phyloP scores from a whole-genome alignment of 1,139 yeast species.

The Taphrina flavorubra region DNA sequence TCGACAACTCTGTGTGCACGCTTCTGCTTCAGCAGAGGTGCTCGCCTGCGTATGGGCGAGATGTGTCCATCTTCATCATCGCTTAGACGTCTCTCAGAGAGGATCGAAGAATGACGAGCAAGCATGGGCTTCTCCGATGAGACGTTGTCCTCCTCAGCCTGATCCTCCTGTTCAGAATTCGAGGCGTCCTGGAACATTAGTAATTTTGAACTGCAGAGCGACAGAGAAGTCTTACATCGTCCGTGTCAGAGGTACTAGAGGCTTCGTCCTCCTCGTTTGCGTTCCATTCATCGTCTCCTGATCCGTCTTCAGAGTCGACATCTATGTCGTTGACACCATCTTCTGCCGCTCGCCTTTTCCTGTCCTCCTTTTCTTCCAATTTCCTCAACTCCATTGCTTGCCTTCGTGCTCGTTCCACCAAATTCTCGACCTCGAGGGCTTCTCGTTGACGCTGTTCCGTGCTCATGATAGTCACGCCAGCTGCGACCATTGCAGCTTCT shows the following conservation, averaged over 20 bases:
- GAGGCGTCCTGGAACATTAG: constrained; percentile 8
- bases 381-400: constrained; percentile 50
- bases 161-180: not conserved
- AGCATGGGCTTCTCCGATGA: constrained; percentile 1
- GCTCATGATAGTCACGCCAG: constrained; percentile 49
- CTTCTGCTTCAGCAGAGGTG: not conserved
- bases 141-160: not conserved
- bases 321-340: constrained; percentile 57
- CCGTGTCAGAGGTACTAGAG: constrained; percentile 45
- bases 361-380: constrained; percentile 57
- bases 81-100: constrained; percentile 20
- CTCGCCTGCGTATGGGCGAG: constrained; percentile 2
- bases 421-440: constrained; percentile 55
- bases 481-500: constrained; percentile 49
- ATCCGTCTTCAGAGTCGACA: constrained; percentile 47
- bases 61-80: constrained; percentile 23
- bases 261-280: constrained; percentile 48
- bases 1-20: constrained; percentile 17
- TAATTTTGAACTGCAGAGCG: not conserved
- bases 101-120: constrained; percentile 10
- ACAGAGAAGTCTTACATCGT: constrained; percentile 3
- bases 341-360: constrained; percentile 36
- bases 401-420: constrained; percentile 63
- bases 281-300: constrained; percentile 50
- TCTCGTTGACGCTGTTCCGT: constrained; percentile 50